Percentiles rank a stretch among this genome's conserved stretches.
Evolutionary conservation across 2,329 filamentous ascomycete species (phyloP).

Genomic region (Apiospora aurea): DNA sequence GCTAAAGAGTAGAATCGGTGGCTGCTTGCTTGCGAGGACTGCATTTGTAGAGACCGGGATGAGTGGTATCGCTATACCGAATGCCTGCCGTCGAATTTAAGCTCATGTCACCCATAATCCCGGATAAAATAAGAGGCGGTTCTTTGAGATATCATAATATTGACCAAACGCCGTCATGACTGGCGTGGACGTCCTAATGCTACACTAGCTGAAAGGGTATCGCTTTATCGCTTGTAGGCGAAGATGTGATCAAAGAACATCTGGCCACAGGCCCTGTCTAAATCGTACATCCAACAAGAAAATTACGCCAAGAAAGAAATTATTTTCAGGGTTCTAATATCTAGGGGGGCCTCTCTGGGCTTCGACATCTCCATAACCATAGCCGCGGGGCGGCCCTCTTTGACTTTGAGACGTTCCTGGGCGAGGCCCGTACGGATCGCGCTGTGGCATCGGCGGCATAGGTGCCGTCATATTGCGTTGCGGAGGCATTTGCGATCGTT

Average conservation of each 20-base stretch:
- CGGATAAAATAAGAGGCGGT: not conserved
- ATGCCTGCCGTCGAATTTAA: not conserved
- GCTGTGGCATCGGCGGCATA: constrained; percentile 41
- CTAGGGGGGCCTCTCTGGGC: constrained; percentile 38
- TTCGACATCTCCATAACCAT: constrained; percentile 45
- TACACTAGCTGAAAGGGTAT: constrained; percentile 18
- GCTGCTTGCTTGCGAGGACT: not conserved
- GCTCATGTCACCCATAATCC: not conserved
- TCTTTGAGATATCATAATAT: not conserved
- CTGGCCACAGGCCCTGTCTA: constrained; percentile 4
- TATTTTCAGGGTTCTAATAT: constrained; percentile 24
- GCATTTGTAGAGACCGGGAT: too few species aligned
- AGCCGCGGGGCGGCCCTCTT: constrained; percentile 37
- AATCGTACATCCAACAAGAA: constrained; percentile 20
- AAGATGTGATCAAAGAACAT: not conserved
- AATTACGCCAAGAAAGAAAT: not conserved
- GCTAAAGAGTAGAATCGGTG: not conserved
- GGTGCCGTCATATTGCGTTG: constrained; percentile 56
- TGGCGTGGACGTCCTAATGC: constrained; percentile 18
- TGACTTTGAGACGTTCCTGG: constrained; percentile 39
- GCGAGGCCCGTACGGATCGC: constrained; percentile 40
- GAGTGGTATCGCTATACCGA: not conserved
- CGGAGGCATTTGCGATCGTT: constrained; percentile 46
- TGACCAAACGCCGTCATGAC: constrained; percentile 19
- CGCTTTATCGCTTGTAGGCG: not conserved